Percentiles rank a stretch among this genome's conserved stretches.
Conservation (phyloP, 2,329 filamentous ascomycete species). For the Colletotrichum sp. region DNA sequence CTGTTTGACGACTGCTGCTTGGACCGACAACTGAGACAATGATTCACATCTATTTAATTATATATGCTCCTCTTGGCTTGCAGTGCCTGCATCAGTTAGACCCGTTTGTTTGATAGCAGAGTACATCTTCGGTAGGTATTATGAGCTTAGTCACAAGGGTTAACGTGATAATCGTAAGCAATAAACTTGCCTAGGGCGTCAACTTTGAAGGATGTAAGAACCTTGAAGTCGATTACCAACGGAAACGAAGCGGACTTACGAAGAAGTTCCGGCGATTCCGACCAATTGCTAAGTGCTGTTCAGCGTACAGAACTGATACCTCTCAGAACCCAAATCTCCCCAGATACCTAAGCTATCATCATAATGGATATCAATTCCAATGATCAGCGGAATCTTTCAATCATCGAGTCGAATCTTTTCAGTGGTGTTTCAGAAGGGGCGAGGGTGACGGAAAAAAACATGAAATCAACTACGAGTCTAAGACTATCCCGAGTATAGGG, state of each 20-base stretch:
- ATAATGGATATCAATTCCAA: rapidly evolving
- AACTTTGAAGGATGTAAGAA: rapidly evolving
- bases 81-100: background rate
- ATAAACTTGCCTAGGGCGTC: rapidly evolving
- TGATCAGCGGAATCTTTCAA: too few relatives aligned
- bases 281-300: background rate
- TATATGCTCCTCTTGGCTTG: rapidly evolving
- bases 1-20: background rate
- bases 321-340: rapidly evolving
- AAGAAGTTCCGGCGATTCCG: background rate
- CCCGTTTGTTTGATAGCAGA: background rate
- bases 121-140: background rate
- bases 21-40: rapidly evolving
- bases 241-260: background rate
- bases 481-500: rapidly evolving
- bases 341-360: background rate
- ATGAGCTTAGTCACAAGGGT: background rate
- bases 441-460: rapidly evolving
- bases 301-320: background rate
- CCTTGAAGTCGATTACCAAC: rapidly evolving
- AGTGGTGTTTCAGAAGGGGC: background rate
- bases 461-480: background rate
- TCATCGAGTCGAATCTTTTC: too few relatives aligned
- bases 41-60: rapidly evolving
- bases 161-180: rapidly evolving